Evolutionary conservation across 495 filamentous ascomycete species (phyloP).

Genomic region (Jackrogersella minutella): DNA sequence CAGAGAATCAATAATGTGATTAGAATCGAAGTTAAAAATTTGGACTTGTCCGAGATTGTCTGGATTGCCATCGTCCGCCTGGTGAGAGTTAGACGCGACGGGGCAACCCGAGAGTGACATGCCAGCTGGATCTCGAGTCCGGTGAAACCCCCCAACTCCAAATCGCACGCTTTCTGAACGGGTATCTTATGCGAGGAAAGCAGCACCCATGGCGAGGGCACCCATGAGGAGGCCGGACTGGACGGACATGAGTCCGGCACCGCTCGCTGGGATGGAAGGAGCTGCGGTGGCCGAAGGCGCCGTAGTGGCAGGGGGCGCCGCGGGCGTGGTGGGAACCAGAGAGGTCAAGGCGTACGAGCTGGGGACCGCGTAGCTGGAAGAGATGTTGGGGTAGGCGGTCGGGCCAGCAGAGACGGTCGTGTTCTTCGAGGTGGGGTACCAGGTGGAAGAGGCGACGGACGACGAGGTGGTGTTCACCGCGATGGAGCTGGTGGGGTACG

Average conservation of each 20-base stretch:
- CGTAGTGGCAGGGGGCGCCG: constrained; percentile 18
- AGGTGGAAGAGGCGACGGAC: constrained; percentile 38
- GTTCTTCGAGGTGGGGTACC: constrained; percentile 47
- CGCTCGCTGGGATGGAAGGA: constrained; percentile 41
- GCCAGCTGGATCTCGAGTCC: not conserved
- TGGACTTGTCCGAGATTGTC: not conserved
- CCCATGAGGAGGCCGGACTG: constrained; percentile 54
- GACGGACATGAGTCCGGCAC: constrained; percentile 46
- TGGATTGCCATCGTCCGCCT: not conserved
- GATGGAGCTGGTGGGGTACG: constrained; percentile 23
- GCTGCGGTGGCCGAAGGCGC: constrained; percentile 4
- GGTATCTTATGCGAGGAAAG: constrained; percentile 51
- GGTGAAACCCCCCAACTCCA: not conserved
- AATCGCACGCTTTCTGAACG: not conserved
- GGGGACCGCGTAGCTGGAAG: constrained; percentile 38
- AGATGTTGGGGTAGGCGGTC: constrained; percentile 46
- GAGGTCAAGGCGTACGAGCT: constrained; percentile 39
- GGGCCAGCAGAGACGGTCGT: constrained; percentile 49
- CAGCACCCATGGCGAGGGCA: constrained; percentile 52
- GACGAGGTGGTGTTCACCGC: constrained; percentile 43
- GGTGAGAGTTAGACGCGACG: not conserved
- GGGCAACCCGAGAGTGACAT: no score
- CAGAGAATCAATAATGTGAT: constrained; percentile 33
- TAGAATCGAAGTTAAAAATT: constrained; percentile 29
- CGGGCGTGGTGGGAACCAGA: constrained; percentile 23